Evolutionary conservation across 345 rosid species (phyloP), one percentile per base, ranked within the genome.

Genomic region (Euclidium syriacum): DNA sequence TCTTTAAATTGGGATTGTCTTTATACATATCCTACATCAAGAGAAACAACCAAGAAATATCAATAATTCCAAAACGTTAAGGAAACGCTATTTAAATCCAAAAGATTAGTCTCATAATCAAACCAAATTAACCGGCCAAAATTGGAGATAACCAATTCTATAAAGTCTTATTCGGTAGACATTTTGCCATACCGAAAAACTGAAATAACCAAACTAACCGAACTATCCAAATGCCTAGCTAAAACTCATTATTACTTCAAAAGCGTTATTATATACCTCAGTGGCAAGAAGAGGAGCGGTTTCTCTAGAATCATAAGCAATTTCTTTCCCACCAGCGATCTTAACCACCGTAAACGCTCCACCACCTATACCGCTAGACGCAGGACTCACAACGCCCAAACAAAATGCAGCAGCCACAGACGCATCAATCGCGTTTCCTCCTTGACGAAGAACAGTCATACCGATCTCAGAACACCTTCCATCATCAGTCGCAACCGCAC

Each of bases 341-440:
- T 78, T 56, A 23, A 81, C 40, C 7, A 85, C 19, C 77, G 72
- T 77, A 47, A 85, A 85, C 15, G 79, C 73, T 65, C 88, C 88
- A 26, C 91, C 91, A 2, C 91, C 88, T 7, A 81, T 51, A 46
- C 87, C 87, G 38, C 85, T 82, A 5, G 87, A 80, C 14, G 84
- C 80, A 1, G 87, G 68, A 68, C 78, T 78, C 9, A 83, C 85
- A 42, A 85, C 88, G n/a, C 86, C 92, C 58, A 76, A 63, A 62
- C 88, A 85, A 3, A 83, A 56, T 3, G 83, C 43, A 9, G 82
- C 67, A 5, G 85, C 92, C 6, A 81, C 85, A 0, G 88, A 65
- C 4, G 85, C 84, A 73, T 85, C 92, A 4, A 83, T 64, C 1
- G 86, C 88, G 33, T 81, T 71, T 17, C 88, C 91, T 47, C 91